Conservation (phyloP, 768 basidiomycete species). For the Suillus weaverae region DNA sequence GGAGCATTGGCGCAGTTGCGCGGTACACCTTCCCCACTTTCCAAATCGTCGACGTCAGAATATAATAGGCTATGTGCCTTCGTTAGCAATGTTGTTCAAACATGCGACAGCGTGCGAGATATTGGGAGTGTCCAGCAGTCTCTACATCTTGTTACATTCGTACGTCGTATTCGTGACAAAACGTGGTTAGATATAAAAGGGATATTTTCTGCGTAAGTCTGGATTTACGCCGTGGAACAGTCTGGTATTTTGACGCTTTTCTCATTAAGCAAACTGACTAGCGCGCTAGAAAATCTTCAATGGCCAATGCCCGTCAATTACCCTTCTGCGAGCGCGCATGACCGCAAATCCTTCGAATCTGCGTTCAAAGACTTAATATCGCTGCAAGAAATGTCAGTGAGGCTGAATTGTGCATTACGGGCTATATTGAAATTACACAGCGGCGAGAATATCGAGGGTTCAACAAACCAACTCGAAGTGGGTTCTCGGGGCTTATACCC, state of each 20-base stretch:
- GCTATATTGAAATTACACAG: constrained; percentile 33
- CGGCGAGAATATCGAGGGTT: constrained; percentile 44
- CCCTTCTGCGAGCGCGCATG: constrained; percentile 43
- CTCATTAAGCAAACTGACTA: constrained; percentile 54
- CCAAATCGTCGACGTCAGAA: constrained; percentile 46
- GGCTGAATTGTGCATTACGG: not conserved
- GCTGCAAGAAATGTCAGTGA: constrained; percentile 75
- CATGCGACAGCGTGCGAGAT: constrained; percentile 48
- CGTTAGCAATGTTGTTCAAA: constrained; percentile 46
- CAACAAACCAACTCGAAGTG: constrained; percentile 11
- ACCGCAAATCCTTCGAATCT: constrained; percentile 66
- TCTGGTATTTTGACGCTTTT: not conserved
- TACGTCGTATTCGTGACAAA: constrained; percentile 60
- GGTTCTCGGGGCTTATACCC: constrained; percentile 67
- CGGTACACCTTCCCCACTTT: constrained; percentile 38
- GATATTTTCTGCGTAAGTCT: constrained; percentile 58
- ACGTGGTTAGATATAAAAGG: constrained; percentile 80
- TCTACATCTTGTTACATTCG: constrained; percentile 61
- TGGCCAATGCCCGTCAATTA: constrained; percentile 86
- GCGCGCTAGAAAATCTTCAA: constrained; percentile 69
- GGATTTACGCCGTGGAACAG: not conserved
- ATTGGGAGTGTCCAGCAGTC: constrained; percentile 44
- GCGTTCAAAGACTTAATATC: constrained; percentile 76
- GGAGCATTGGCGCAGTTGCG: constrained; percentile 54
- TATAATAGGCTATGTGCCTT: constrained; percentile 67